Evolutionary conservation across 208 protist species (phyloP), one percentile per base, ranked within the genome.

Genomic region (Porcisia deanei): DNA sequence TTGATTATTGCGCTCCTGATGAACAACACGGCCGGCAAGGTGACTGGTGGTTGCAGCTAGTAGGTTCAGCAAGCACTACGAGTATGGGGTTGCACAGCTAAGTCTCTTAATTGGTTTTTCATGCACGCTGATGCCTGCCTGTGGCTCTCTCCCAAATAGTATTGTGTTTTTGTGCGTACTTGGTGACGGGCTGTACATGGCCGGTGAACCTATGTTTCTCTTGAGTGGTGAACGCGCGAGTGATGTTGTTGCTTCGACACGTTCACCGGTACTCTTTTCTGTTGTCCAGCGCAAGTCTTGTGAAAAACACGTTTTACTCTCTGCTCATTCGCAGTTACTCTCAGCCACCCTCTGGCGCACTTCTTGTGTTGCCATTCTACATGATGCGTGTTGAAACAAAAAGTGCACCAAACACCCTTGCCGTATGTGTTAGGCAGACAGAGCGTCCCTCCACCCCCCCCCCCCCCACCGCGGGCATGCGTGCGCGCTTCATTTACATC

Each of bases 1-100:
- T 91, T 99, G 72, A 99, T 99, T 86, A 98, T 99, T 68, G 98
- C 97, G 73, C 89, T 99, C 70, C 82, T 97, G 61, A 96, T 97
- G 91, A 97, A 97, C 87, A 94, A 94, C 82, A 94, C 88, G 8
- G 91, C 92, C 37, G 92, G 86, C 71, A 94, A 92, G 79, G 89
- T 92, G 57, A 47, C 53, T 75, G 53, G 1, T 1, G 69, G 69
- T 14, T 73, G 69, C 30, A 30, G 30, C 20, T 52, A 73, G 69
- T 52, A 58, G n/a, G 47, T 43, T 25, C 18, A 54, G 65, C 43
- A 55, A 16, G 25, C 30, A n/a, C 22, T 41, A 9, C n/a, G 45
- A 16, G 65, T 39, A 57, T 9, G n/a, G n/a, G n/a, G n/a, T n/a
- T n/a, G 22, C 45, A 2, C 14, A 41, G 16, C 9, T 25, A 3